Evolutionary conservation across 768 basidiomycete genomes (phyloP).

Genomic region (Collybiopsis confluens): DNA sequence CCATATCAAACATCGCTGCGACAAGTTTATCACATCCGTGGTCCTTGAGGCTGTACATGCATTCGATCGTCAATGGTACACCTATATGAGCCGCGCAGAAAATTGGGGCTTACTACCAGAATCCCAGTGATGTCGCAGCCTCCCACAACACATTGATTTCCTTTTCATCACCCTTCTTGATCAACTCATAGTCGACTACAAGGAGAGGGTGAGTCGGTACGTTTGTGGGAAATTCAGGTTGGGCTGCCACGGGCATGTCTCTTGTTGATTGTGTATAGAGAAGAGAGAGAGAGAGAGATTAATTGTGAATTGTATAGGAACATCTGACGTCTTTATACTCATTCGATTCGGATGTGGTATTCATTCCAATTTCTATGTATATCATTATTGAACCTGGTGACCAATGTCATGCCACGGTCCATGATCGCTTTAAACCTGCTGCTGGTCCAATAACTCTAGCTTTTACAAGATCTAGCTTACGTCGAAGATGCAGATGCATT

Average conservation of each 20-base stretch:
- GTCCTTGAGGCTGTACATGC: conserved; percentile 33
- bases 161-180: conserved; percentile 26
- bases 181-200: conserved; percentile 36
- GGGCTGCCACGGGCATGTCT: conserved; percentile 7
- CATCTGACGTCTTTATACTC: too few relatives aligned
- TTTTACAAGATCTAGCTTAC: too few relatives aligned
- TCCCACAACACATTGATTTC: conserved; percentile 38
- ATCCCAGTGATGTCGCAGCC: conserved; percentile 41
- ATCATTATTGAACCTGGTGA: too few relatives aligned
- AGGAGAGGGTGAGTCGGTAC: conserved; percentile 38
- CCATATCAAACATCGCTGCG: conserved; percentile 38
- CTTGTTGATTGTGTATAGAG: neutral
- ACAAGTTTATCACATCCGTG: conserved; percentile 36
- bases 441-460: too few relatives aligned
- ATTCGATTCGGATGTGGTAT: too few relatives aligned
- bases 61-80: neutral
- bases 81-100: neutral
- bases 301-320: neutral
- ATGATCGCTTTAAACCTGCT: too few relatives aligned
- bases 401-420: too few relatives aligned
- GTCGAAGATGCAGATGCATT: too few relatives aligned
- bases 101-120: conserved; percentile 40
- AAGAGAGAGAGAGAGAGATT: neutral
- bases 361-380: too few relatives aligned
- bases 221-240: conserved; percentile 36